Evolutionary conservation across 495 filamentous ascomycete genomes (phyloP).

Genomic region (Diplogelasinospora grovesii): DNA sequence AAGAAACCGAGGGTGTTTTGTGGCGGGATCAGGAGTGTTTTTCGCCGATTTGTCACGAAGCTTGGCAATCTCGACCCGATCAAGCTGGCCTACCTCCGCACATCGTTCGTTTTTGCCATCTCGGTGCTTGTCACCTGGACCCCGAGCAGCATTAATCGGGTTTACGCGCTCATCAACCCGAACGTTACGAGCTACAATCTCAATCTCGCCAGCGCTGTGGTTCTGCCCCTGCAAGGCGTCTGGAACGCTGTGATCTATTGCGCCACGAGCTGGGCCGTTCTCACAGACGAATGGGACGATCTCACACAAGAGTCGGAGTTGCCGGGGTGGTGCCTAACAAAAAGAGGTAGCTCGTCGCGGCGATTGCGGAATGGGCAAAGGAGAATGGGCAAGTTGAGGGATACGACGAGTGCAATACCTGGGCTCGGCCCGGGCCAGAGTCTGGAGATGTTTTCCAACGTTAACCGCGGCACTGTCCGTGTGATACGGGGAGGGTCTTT

Average conservation of each 20-base stretch:
- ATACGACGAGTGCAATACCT: too few relatives aligned
- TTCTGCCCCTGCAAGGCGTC: conserved; percentile 78
- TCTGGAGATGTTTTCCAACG: too few relatives aligned
- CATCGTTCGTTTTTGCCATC: conserved; percentile 73
- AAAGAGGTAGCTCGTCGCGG: too few relatives aligned
- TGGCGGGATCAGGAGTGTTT: conserved; percentile 13
- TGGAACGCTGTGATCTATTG: conserved; percentile 81
- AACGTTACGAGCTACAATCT: conserved; percentile 53
- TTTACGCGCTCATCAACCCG: conserved; percentile 60
- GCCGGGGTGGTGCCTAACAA: background rate
- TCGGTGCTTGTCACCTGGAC: conserved; percentile 79
- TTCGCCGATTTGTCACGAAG: conserved; percentile 19
- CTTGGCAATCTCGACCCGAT: conserved; percentile 48
- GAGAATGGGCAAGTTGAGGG: too few relatives aligned
- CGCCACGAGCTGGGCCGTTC: conserved; percentile 44
- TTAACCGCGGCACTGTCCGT: too few relatives aligned
- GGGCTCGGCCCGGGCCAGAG: too few relatives aligned
- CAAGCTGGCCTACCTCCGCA: conserved; percentile 71
- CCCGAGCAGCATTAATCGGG: conserved; percentile 69
- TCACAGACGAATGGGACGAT: conserved; percentile 35
- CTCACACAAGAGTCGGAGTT: background rate
- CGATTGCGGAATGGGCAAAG: conserved; percentile 3
- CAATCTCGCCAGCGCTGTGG: conserved; percentile 62
- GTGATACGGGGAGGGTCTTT: too few relatives aligned
- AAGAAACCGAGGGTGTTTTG: background rate